Evolutionary conservation across 257 asterid genomes (phyloP), one percentile per base, ranked within the genome.

Genomic region (Cordia subcordata): DNA sequence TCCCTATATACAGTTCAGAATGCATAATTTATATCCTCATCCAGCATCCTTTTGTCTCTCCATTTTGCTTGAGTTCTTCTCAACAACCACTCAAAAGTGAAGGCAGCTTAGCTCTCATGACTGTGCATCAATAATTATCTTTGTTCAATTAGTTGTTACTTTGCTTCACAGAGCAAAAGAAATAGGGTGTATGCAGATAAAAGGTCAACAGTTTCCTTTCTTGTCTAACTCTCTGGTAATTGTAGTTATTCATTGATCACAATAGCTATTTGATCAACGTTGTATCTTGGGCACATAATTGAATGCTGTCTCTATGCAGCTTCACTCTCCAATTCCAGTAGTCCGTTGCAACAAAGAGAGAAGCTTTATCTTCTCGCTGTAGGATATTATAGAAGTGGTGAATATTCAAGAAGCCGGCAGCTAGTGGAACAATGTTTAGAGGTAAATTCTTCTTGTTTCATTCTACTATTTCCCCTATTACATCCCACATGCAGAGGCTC

Each of bases 321-420:
- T 32, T 84, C 95, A 20, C 72, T 84, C 33, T 61, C 87, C 55
- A 68, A 65, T 68, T 4, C 75, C 0, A 74, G 60, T 58, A 79
- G 78, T 58, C 85, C 90, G 15, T 39, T 78, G 64, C 89, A 78
- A 76, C 71, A 70, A 71, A 76, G 86, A 76, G 95, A 86, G 77
- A 84, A 77, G 68, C 77, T 81, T 56, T 85, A 85, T 70, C 72
- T 85, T 51, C 81, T 85, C 8, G 86, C 83, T 0, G 86, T 85
- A 17, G 94, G 85, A 57, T 77, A 68, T 68, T 85, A 82, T 75
- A 77, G 85, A 68, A 75, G 86, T 15, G 77, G 85, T 5, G 85
- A 88, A 54, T 88, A 77, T 64, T 38, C 90, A 47, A 88, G 84
- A 63, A 71, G 96, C 82, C 69, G 84, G 55, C 73, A 69, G 60